A percentile compares a stretch with the other conserved stretches of the same genome.
Conservation (phyloP, 2,329 filamentous ascomycete genomes). For the Rasamsonia emersonii region DNA sequence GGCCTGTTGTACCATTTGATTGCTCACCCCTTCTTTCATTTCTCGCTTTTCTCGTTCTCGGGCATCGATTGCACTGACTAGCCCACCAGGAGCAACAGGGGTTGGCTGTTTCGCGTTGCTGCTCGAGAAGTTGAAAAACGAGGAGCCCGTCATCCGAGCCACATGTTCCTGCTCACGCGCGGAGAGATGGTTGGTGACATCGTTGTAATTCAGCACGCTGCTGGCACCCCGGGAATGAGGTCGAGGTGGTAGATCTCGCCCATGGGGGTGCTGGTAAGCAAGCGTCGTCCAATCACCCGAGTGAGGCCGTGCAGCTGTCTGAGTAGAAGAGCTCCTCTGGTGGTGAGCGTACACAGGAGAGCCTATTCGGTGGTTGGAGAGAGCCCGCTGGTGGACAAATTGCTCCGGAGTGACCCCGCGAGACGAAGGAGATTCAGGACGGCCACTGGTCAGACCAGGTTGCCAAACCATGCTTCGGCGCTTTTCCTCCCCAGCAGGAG, state of each 20-base stretch:
- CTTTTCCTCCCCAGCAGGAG: constrained; percentile 41
- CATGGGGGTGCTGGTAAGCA: constrained; percentile 25
- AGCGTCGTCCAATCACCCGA: constrained; percentile 33
- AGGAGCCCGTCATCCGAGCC: constrained; percentile 69
- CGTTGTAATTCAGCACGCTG: constrained; percentile 41
- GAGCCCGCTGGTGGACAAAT: constrained; percentile 70
- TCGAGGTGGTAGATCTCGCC: constrained; percentile 33
- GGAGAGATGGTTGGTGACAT: constrained; percentile 57
- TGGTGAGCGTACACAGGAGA: constrained; percentile 50
- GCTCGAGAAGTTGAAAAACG: constrained; percentile 59
- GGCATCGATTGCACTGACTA: constrained; percentile 71
- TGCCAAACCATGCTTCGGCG: constrained; percentile 71
- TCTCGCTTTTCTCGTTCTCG: constrained; percentile 70
- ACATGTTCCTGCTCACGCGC: constrained; percentile 83
- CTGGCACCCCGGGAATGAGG: constrained; percentile 54
- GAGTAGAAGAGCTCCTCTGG: constrained; percentile 50
- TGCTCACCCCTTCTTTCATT: constrained; percentile 60
- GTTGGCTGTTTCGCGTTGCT: constrained; percentile 45
- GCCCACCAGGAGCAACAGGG: constrained; percentile 45
- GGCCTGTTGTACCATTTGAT: constrained; percentile 63
- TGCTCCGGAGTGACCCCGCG: constrained; percentile 65
- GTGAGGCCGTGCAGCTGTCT: constrained; percentile 27
- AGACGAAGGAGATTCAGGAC: constrained; percentile 40
- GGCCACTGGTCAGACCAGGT: constrained; percentile 50
- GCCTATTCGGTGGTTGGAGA: constrained; percentile 40